Conservation (phyloP, 2,329 filamentous ascomycete genomes). For the Zalaria obscura region DNA sequence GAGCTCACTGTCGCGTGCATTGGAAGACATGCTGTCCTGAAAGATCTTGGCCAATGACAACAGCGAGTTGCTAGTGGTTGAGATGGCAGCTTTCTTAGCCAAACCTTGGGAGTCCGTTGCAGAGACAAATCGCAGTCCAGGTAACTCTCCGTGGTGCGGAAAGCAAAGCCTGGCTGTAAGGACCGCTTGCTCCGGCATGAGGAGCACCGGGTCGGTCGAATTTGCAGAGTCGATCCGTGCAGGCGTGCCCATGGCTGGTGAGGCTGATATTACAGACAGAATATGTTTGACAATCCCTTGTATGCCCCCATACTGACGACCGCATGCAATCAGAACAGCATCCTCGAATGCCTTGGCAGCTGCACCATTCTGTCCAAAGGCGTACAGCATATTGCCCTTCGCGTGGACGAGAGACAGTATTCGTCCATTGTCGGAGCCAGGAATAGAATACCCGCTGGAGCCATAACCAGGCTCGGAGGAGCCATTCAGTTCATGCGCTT, state of each 20-base stretch:
- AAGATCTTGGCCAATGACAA: conserved; percentile 95
- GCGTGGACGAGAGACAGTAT: conserved; percentile 90
- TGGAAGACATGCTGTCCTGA: conserved; percentile 83
- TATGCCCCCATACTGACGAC: conserved; percentile 55
- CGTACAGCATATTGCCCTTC: conserved; percentile 97
- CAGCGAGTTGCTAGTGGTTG: conserved; percentile 89
- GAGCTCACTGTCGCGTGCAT: conserved; percentile 28
- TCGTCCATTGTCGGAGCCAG: conserved; percentile 77
- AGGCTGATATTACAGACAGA: conserved; percentile 46
- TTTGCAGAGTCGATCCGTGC: conserved; percentile 12
- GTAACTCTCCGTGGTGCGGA: conserved; percentile 57
- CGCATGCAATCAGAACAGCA: conserved; percentile 77
- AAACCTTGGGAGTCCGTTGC: conserved; percentile 41
- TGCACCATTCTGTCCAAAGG: conserved; percentile 63
- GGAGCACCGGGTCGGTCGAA: conserved; percentile 51
- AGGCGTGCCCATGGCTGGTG: conserved; percentile 12
- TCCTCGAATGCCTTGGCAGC: conserved; percentile 90
- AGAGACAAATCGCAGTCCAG: conserved; percentile 57
- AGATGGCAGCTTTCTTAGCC: conserved; percentile 65
- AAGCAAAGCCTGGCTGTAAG: conserved; percentile 77
- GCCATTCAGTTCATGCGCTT: conserved; percentile 21
- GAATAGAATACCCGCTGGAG: conserved; percentile 71
- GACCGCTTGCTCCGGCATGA: conserved; percentile 72
- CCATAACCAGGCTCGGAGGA: conserved; percentile 45
- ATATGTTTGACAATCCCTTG: conserved; percentile 67